phyloP scores from a whole-genome alignment of 2,329 filamentous ascomycete species.

The Ambrosiella beaveri region DNA sequence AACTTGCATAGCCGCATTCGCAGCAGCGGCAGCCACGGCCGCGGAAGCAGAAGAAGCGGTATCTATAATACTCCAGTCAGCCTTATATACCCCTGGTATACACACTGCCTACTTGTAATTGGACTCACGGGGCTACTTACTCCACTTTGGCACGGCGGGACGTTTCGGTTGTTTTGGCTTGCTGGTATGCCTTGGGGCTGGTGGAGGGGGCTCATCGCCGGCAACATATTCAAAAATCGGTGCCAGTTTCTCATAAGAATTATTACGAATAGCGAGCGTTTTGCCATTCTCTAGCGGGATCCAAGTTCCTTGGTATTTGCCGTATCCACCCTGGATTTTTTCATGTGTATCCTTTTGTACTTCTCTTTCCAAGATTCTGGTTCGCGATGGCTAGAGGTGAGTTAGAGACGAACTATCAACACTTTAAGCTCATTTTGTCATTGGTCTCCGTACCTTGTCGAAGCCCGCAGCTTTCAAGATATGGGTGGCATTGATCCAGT shows the following conservation, averaged over 20 bases:
- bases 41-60: neutral
- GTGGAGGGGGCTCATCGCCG: slow-evolving; percentile 75
- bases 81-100: neutral
- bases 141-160: slow-evolving; percentile 45
- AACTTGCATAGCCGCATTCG: slow-evolving; percentile 16
- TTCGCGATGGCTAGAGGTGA: slow-evolving; percentile 51
- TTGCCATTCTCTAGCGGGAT: slow-evolving; percentile 74
- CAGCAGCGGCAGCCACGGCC: slow-evolving; percentile 19
- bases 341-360: slow-evolving; percentile 94
- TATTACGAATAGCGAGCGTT: slow-evolving; percentile 70
- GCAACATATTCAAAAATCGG: slow-evolving; percentile 82
- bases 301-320: slow-evolving; percentile 99
- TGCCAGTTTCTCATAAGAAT: slow-evolving; percentile 63
- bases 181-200: slow-evolving; percentile 80
- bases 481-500: slow-evolving; percentile 99
- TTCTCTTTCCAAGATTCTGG: slow-evolving; percentile 85
- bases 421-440: neutral
- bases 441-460: slow-evolving; percentile 42
- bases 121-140: neutral
- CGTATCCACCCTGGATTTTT: slow-evolving; percentile 95
- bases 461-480: slow-evolving; percentile 94
- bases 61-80: neutral
- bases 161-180: slow-evolving; percentile 65
- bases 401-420: neutral
- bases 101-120: neutral